phyloP scores from a whole-genome alignment of 768 basidiomycete species.

The Pleurotus giganteus region DNA sequence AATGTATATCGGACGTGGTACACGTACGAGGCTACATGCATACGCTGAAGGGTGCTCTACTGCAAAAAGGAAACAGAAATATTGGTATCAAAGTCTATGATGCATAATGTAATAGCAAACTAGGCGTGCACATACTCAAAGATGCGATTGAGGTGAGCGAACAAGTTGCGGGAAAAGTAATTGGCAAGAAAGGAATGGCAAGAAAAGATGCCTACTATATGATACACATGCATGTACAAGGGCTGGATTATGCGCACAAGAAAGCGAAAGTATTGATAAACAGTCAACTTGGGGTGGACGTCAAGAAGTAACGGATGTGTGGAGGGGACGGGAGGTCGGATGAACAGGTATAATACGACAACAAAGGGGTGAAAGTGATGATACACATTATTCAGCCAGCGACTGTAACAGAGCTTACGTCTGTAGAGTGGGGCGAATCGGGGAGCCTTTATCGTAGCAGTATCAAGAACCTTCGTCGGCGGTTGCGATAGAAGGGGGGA shows the following conservation, averaged over 20 bases:
- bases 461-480: not conserved
- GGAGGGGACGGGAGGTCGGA: not conserved
- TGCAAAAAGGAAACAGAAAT: not conserved
- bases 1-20: not conserved
- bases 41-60: not conserved
- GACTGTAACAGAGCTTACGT: no score
- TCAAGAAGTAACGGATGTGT: not conserved
- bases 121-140: not conserved
- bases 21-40: not conserved
- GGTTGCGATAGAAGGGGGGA: not conserved
- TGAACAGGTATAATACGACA: not conserved
- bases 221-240: not conserved
- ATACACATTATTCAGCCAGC: not conserved
- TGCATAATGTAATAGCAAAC: slow-evolving; percentile 1
- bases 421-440: no score
- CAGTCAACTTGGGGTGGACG: not conserved
- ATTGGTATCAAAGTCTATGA: slow-evolving; percentile 7
- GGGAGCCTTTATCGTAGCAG: not conserved
- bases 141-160: not conserved
- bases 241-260: not conserved
- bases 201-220: not conserved
- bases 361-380: not conserved
- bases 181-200: not conserved
- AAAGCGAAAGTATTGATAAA: not conserved
- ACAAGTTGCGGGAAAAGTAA: not conserved